Evolutionary conservation across 2,329 filamentous ascomycete genomes (phyloP), one percentile per base, ranked within the genome.

Genomic region (Verticillium alfalfae): DNA sequence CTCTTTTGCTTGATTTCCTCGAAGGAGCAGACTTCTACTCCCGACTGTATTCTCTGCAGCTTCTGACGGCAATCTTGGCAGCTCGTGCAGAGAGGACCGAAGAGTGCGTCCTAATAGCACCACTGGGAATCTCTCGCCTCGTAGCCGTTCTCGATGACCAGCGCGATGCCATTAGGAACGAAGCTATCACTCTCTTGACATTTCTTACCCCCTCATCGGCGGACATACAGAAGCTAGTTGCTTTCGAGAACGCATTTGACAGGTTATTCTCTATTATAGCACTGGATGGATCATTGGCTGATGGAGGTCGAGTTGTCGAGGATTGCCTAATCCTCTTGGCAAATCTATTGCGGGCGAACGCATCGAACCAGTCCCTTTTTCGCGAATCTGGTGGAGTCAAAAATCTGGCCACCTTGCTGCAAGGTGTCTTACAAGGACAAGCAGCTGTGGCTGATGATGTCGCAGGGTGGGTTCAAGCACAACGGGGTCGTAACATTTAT

Each of bases 241-340:
- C 93, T 0, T 98, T 97, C 67, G 93, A 97, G 70, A 94, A 92
- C 80, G 92, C 93, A 0, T 98, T 97, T 69, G 92, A 95, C 64
- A 88, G 89, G 54, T 80, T 96, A 34, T 97, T 98, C 72, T 82
- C 82, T 55, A 88, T 98, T 60, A 91, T 99, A 60, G 84, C 89
- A 66, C 80, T 83, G 0, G 95, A 99, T 69, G 95, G 95, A 0
- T 90, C 89, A 2, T 78, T 99, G 55, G 83, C 83, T 5, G 88
- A 96, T 68, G 95, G 95, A 16, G 92, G 91, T 52, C 89, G 94
- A 64, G 85, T 91, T 13, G 91, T 97, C 3, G 94, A 98, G 74
- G 95, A 99, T 74, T 97, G 93, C 68, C 80, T 99, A 22, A 94
- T 95, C 62, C 81, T 99, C 60, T 80, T 98, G 57, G 92, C 93